These are phyloP conservation scores for Penicillium goetzii DNA, from an alignment of 495 filamentous ascomycete species.

Conservation along the genomic window DNA sequence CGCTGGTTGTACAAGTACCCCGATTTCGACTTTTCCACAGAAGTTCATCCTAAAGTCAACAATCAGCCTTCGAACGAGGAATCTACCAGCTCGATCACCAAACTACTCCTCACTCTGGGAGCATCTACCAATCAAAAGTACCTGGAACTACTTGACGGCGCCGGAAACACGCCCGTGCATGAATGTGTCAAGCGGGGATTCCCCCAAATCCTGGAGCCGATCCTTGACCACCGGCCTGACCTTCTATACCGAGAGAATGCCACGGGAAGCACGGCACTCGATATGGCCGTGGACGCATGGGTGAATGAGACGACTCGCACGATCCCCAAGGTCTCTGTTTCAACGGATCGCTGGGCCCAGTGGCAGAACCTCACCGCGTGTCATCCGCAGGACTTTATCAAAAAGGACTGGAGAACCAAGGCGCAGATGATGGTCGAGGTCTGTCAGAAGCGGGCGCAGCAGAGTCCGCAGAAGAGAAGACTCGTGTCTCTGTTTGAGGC, in stretches of 20 bases:
- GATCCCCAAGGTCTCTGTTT: conserved; percentile 20
- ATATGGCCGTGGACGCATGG: conserved; percentile 62
- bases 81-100: conserved; percentile 10
- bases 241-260: conserved; percentile 70
- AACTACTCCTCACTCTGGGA: conserved; percentile 54
- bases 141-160: conserved; percentile 64
- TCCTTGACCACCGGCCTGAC: conserved; percentile 59
- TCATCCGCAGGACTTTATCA: conserved; percentile 30
- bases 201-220: conserved; percentile 41
- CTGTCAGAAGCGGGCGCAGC: conserved; percentile 24
- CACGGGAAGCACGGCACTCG: conserved; percentile 67
- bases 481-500: conserved; percentile 71
- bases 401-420: conserved; percentile 10
- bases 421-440: conserved; percentile 28
- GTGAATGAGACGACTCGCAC: conserved; percentile 35
- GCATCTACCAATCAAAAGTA: conserved; percentile 51
- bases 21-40: neutral
- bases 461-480: conserved; percentile 49
- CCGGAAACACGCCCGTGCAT: conserved; percentile 70
- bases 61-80: neutral
- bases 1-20: conserved; percentile 34
- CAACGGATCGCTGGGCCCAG: neutral
- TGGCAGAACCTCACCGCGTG: neutral
- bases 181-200: conserved; percentile 48
- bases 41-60: neutral